Evolutionary conservation across 192 early-diverging fungal genomes (phyloP).

Genomic region (Backusella parvicylindrica): DNA sequence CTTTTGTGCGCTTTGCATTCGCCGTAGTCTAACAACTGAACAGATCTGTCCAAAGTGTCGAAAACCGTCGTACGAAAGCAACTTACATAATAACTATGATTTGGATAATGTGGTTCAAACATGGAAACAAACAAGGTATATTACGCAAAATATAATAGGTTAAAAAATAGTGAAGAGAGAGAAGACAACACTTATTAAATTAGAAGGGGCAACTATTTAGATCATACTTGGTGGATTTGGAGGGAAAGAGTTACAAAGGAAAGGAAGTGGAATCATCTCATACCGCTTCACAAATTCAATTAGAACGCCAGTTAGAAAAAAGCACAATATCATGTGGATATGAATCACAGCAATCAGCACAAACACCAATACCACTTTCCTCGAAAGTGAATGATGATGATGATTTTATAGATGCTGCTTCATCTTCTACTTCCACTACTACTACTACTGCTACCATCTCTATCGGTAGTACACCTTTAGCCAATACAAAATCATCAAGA

Average conservation of each 20-base stretch:
- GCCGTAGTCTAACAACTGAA: conserved; percentile 55
- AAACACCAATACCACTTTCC: no score
- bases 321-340: background rate
- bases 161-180: background rate
- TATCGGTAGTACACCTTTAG: background rate
- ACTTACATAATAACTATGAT: conserved; percentile 28
- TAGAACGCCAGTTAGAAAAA: background rate
- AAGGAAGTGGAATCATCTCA: background rate
- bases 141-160: no score
- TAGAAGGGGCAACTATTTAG: background rate
- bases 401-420: background rate
- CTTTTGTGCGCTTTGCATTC: conserved; percentile 76
- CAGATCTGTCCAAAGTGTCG: conserved; percentile 68
- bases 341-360: background rate
- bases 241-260: background rate
- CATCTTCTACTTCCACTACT: background rate
- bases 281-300: background rate
- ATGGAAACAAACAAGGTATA: conserved; percentile 29
- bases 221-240: background rate
- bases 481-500: background rate
- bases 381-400: background rate
- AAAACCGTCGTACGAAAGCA: conserved; percentile 14
- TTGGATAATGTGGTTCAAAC: conserved; percentile 24
- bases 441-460: background rate
- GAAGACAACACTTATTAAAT: background rate